Base-by-base conservation (phyloP, 192 early-diverging fungal genomes). In the Rhizophagus clarus region DNA sequence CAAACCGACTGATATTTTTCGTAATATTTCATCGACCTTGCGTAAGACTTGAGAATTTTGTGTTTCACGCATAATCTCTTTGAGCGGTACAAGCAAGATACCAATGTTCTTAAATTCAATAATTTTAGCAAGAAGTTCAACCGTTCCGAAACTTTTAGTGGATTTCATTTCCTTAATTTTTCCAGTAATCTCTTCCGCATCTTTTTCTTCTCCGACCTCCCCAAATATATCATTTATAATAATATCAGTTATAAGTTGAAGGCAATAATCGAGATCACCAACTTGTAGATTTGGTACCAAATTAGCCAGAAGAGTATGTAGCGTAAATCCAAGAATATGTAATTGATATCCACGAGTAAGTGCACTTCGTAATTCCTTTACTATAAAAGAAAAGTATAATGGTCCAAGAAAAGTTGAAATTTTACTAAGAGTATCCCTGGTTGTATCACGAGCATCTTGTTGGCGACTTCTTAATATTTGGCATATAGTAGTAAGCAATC, bases 211-310 rank as follows among this genome's bases (percentile, higher is more conserved):
- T 34, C 93, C 96, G 31, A 92, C 85, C 42, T 92, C 88, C 3
- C 98, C 98, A 90, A 99, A 99, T 40, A 99, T 90, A 81, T 99
- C 98, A 80, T 94, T 90, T 8, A 95, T 83, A 22, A 96, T 83
- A 28, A 99, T 90, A 32, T 88, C 82, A 3, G 94, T 88, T 45
- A 98, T 83, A 20, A 86, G 85, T 51, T 88, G 88, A 17, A 97
- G 80, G 63, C 95, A 95, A 69, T 91, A 88, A 83, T 99, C 96
- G 29, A 98, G 81, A 5, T 90, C 88, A 31, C 95, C 95, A 2
- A 92, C 88, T 24, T 86, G 78, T 24, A 91, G 40, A 7, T 82
- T 87, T 24, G 88, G 86, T 29, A 89, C 80, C 49, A 96, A 85
- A 64, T 91, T 91, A 28, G 85, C 85, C n/a, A 99, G 81, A 81